These are phyloP conservation scores for Panicum hallii DNA, from an alignment of 202 grass and related monocot species.

Conservation along the genomic window DNA sequence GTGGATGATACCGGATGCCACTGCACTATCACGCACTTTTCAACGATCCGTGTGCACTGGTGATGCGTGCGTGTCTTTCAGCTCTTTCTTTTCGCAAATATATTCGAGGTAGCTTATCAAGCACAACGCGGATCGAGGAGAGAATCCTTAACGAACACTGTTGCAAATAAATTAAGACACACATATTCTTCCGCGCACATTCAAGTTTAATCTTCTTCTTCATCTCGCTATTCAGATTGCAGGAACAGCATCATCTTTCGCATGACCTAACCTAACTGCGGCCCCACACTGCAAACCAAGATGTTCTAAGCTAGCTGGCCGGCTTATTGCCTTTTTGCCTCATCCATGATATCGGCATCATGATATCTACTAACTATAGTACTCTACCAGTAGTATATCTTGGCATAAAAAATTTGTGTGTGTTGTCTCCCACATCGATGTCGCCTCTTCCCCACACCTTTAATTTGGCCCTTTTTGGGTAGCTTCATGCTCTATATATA, in stretches of 20 bases:
- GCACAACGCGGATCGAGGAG: conserved; percentile 30
- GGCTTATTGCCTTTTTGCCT: background rate
- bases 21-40: background rate
- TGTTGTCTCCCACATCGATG: conserved; percentile 40
- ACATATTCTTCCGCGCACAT: conserved; percentile 44
- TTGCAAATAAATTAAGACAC: background rate
- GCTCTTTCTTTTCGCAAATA: conserved; percentile 35
- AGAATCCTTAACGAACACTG: conserved; percentile 46
- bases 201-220: conserved; percentile 32
- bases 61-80: background rate
- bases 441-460: conserved; percentile 50
- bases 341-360: conserved; percentile 17
- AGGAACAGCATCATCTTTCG: conserved; percentile 32
- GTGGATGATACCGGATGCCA: conserved; percentile 19
- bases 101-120: conserved; percentile 70
- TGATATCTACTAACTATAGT: conserved; percentile 14
- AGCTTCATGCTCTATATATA: background rate
- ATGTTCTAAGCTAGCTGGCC: background rate
- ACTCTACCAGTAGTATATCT: background rate
- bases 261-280: conserved; percentile 52
- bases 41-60: background rate
- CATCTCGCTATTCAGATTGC: background rate
- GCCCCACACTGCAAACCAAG: conserved; percentile 37
- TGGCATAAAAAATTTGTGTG: background rate
- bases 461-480: background rate